Percentiles rank a stretch among this genome's conserved stretches.
Conservation (phyloP, 1,284 basidiomycete genomes). For the Termitomyces sp. region DNA sequence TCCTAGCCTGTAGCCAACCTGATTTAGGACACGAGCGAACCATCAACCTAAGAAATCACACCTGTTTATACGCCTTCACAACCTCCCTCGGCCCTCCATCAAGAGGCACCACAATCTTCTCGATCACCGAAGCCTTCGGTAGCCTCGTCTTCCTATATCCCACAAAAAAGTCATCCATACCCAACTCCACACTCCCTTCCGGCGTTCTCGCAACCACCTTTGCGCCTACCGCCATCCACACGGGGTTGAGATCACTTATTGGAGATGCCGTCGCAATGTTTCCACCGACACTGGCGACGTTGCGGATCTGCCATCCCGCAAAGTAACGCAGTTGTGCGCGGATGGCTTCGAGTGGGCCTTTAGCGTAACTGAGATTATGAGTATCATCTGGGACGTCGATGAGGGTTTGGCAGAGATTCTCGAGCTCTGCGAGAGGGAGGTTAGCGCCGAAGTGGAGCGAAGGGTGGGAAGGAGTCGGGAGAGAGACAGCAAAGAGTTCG, state of each 20-base stretch:
- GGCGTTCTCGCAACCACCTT: conserved; percentile 3
- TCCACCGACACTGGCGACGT: conserved; percentile 13
- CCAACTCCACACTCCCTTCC: conserved; percentile 5
- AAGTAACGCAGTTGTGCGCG: conserved; percentile 13
- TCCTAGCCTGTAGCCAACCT: conserved; percentile 3
- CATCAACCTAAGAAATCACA: not conserved
- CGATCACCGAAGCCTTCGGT: conserved; percentile 8
- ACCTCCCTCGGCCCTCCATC: conserved; percentile 13
- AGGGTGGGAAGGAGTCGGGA: conserved; percentile 2
- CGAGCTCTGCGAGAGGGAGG: conserved; percentile 15
- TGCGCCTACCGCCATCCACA: conserved; percentile 11
- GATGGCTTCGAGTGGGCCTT: conserved; percentile 13
- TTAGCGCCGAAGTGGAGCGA: conserved; percentile 12
- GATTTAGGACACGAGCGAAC: not conserved
- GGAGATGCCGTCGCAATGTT: conserved; percentile 15
- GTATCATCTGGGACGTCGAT: not conserved
- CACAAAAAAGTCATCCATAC: conserved; percentile 15
- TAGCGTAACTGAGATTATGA: conserved; percentile 1
- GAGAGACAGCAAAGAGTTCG: conserved; percentile 5
- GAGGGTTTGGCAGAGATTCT: conserved; percentile 7
- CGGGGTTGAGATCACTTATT: conserved; percentile 15
- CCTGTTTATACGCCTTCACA: conserved; percentile 15
- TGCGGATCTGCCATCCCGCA: conserved; percentile 13
- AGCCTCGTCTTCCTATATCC: conserved; percentile 14
- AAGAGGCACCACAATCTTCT: conserved; percentile 14